A percentile compares a stretch with the other conserved stretches of the same genome.
Conservation (phyloP, 1,284 basidiomycete species). For the Cystobasidium slooffiae region DNA sequence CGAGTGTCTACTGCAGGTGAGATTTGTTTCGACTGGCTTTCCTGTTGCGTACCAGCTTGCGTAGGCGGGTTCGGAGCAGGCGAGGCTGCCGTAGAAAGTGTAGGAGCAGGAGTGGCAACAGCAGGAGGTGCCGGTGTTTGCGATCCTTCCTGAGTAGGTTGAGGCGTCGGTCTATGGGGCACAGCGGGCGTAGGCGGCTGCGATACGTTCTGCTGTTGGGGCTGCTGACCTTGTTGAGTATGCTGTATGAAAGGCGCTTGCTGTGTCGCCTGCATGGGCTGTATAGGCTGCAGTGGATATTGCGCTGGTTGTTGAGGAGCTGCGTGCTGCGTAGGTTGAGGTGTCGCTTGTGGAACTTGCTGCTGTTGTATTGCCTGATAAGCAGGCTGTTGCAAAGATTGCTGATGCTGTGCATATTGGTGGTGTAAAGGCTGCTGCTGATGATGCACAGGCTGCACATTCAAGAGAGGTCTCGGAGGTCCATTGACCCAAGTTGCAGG, state of each 20-base stretch:
- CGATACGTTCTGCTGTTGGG: background rate
- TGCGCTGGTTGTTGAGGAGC: constrained; percentile 1
- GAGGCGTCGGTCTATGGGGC: background rate
- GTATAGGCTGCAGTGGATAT: background rate
- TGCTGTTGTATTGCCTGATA: background rate
- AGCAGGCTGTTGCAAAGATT: background rate
- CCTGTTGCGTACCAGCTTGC: background rate
- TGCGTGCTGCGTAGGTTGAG: background rate
- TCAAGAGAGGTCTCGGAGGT: constrained; percentile 6
- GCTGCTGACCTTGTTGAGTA: background rate
- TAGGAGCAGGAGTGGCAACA: background rate
- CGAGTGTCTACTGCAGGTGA: background rate
- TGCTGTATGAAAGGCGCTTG: background rate
- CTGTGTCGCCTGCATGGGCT: background rate
- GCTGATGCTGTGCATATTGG: background rate
- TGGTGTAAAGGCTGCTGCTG: constrained; percentile 9
- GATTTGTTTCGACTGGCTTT: background rate
- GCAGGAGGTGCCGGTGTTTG: background rate
- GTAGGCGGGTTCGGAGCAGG: background rate
- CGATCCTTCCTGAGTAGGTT: background rate
- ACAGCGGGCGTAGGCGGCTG: background rate
- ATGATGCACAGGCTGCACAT: constrained; percentile 5
- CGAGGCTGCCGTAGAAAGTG: constrained; percentile 5
- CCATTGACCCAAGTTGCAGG: constrained; percentile 13
- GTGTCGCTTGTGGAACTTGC: constrained; percentile 7